Base-by-base conservation (phyloP, 345 rosid species). In the Eucalyptus sp. region DNA sequence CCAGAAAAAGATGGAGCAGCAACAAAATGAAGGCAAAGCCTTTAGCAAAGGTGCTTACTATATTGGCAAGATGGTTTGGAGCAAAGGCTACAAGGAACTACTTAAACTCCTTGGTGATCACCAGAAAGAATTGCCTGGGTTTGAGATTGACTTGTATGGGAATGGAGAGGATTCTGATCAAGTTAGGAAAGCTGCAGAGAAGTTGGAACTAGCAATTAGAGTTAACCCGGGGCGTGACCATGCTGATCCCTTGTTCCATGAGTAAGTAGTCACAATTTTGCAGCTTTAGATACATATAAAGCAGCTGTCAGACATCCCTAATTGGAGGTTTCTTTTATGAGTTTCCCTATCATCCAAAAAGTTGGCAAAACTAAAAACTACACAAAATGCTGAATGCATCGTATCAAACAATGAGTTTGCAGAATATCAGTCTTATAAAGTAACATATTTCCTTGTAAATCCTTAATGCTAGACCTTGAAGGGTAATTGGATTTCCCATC, bases 21-120 rank as follows among this genome's bases (percentile, higher is more conserved):
- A 92, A 90, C 93, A 93, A 80, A 89, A 87, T 76, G 94, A 94
- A 87, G 89, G 89, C 51, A 92, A 89, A 87, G 92, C 97, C 33
- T 98, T 95, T 91, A 92, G 91, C 9, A 97, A 95, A 94, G 97
- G 94, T n/a, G 95, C 96, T 29, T 97, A 96, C 92, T 97, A 96
- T 91, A 98, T 98, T 89, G 99, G 99, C 79, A 98, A 98, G 93
- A 97, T 98, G 99, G 94, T 96, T 16, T 97, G 99, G 99, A 96
- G 93, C 94, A 98, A 98, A 95, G 99, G 99, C 90, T 98, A 96
- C 92, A 94, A 90, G 90, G 99, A 98, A 92, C 94, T 98, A 49
- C 95, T 98, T 88, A 94, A 91, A 89, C 96, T 97, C 86, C 96
- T 98, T 66, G 88, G 16, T 50, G 92, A 93, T 89, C 95, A 96